Evolutionary conservation across 805 yeast species (phyloP).

Genomic region (Candida insectorum): DNA sequence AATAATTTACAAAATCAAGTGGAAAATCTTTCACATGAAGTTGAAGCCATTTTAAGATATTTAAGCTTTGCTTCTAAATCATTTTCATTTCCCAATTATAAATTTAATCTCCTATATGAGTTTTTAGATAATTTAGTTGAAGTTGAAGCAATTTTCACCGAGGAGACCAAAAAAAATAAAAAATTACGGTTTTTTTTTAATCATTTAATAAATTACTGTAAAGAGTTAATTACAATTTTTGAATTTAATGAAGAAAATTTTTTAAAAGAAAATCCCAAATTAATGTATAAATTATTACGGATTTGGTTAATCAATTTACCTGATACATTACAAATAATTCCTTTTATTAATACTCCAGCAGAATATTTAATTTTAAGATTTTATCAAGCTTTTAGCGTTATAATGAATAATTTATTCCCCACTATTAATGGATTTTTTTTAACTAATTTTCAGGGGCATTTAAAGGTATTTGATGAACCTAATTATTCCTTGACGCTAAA

Average conservation of each 20-base stretch:
- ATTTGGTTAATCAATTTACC: constrained; percentile 21
- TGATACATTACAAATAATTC: constrained; percentile 13
- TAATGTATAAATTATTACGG: constrained; percentile 17
- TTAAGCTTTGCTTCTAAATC: constrained; percentile 16
- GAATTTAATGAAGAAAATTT: constrained; percentile 1
- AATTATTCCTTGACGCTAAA: too few species aligned
- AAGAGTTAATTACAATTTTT: constrained; percentile 3
- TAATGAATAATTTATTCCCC: constrained; percentile 22
- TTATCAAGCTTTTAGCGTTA: constrained; percentile 12
- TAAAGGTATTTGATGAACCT: constrained; percentile 13
- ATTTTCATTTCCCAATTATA: constrained; percentile 15
- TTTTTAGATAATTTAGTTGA: constrained; percentile 7
- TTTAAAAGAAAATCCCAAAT: neutral
- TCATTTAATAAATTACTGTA: constrained; percentile 4
- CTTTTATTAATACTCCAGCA: constrained; percentile 10
- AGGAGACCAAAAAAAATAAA: too few species aligned
- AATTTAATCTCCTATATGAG: constrained; percentile 12
- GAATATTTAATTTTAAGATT: constrained; percentile 13
- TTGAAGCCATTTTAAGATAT: constrained; percentile 10
- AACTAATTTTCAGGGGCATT: constrained; percentile 20
- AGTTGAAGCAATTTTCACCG: constrained; percentile 4
- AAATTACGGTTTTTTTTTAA: constrained; percentile 5
- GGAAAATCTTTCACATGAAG: constrained; percentile 2
- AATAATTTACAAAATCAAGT: neutral
- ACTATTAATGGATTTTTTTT: constrained; percentile 17